phyloP scores from a whole-genome alignment of 768 basidiomycete species.

The Mycena galopus region DNA sequence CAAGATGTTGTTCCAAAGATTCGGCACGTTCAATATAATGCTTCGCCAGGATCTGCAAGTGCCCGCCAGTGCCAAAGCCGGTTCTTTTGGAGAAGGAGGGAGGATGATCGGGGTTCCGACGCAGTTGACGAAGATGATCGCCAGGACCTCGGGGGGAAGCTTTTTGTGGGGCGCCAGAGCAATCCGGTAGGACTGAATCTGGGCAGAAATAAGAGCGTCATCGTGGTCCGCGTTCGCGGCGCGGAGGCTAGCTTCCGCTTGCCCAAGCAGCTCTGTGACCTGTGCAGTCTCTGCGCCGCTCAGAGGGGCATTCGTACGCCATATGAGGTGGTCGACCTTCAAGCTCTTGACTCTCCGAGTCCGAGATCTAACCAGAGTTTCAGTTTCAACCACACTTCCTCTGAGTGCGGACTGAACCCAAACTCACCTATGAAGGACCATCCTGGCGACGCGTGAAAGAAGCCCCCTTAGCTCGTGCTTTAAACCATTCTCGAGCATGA shows the following conservation, averaged over 20 bases:
- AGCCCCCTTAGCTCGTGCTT: slow-evolving; percentile 11
- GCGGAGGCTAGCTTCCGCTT: slow-evolving; percentile 20
- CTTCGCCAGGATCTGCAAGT: slow-evolving; percentile 32
- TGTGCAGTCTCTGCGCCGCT: slow-evolving; percentile 15
- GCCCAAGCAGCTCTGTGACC: slow-evolving; percentile 13
- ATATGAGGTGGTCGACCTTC: slow-evolving; percentile 22
- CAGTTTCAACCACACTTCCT: neutral
- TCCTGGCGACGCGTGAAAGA: slow-evolving; percentile 5
- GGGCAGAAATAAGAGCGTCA: slow-evolving; percentile 12
- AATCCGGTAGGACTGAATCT: slow-evolving; percentile 26
- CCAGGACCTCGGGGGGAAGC: slow-evolving; percentile 31
- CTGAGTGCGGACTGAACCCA: neutral
- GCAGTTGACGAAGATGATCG: slow-evolving; percentile 28
- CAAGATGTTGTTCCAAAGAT: slow-evolving; percentile 35
- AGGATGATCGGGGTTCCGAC: slow-evolving; percentile 34
- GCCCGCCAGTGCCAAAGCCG: slow-evolving; percentile 29
- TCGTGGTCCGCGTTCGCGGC: slow-evolving; percentile 9
- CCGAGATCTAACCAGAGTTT: slow-evolving; percentile 4
- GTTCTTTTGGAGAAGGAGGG: slow-evolving; percentile 25
- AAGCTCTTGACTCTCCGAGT: slow-evolving; percentile 6
- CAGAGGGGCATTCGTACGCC: slow-evolving; percentile 29
- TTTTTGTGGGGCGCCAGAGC: slow-evolving; percentile 30
- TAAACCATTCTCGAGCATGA: slow-evolving; percentile 27
- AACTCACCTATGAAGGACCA: slow-evolving; percentile 29
- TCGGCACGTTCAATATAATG: slow-evolving; percentile 27